Base-by-base conservation (phyloP, 192 early-diverging fungal genomes). In the Allomyces macrogynus region DNA sequence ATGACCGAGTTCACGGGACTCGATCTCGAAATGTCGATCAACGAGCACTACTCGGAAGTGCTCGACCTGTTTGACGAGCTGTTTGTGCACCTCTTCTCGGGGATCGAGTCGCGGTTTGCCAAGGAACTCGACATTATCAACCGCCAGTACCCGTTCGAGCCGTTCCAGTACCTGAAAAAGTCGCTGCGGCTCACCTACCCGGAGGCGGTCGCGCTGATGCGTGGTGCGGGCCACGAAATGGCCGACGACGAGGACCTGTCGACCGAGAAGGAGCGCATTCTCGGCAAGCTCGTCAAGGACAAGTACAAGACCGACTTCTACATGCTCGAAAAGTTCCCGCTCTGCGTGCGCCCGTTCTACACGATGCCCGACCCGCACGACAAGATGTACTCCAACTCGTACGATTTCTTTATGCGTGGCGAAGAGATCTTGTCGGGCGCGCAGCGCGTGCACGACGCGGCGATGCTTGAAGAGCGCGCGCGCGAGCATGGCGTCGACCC, bases 291-390 rank as follows among this genome's bases (percentile, higher is more conserved):
- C 44, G 89, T 99, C 65, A 85, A 86, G 70, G 84, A 89, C 65
- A 91, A 95, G 82, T 94, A 96, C 78, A 72, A 86, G 67, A 96
- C 93, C 18, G 96, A 99, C 77, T 99, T 99, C 73, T 99, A 89
- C 80, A 91, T 97, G 74, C 75, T 99, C 60, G 96, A 99, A 84
- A 99, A 99, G 80, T 99, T 97, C 84, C 96, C 96, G n/a, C 73
- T 92, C 65, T 85, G 72, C 10, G 84, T 97, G 49, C 84, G 96
- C 61, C 94, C 96, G 44, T 97, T 97, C 85, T 99, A 99, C 84
- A 99, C 96, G 42, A 99, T 99, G 96, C 94, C 94, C 26, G 94
- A 97, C 73, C 88, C 96, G 24, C 73, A 74, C 25, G 75, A 86
- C 68, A 69, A 85, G 74, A 79, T 80, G 63, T 99, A 97, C 81